Evolutionary conservation across 495 filamentous ascomycete genomes (phyloP).

Genomic region (Penicillium salamii): DNA sequence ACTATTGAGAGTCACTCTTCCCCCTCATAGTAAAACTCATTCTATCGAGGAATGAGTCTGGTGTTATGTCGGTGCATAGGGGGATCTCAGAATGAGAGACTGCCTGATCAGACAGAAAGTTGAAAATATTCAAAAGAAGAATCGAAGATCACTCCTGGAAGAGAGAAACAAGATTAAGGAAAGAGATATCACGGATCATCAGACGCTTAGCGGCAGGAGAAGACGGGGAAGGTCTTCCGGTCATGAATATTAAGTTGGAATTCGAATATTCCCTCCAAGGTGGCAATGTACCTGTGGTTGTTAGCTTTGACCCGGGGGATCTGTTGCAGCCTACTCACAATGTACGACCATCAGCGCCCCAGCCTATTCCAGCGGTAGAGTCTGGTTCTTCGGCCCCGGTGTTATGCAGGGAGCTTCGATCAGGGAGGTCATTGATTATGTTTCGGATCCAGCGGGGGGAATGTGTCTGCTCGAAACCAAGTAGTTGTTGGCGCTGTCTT

Average conservation of each 20-base stretch:
- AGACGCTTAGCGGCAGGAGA: slow-evolving; percentile 52
- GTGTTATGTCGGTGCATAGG: background rate
- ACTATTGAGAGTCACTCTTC: background rate
- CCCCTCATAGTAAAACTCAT: background rate
- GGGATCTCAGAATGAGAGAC: background rate
- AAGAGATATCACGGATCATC: slow-evolving; percentile 1
- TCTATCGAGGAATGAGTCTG: background rate
- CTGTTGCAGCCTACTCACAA: slow-evolving; percentile 54
- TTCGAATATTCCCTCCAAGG: slow-evolving; percentile 72
- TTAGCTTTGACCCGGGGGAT: slow-evolving; percentile 2
- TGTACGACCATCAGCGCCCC: slow-evolving; percentile 65
- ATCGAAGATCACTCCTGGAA: background rate
- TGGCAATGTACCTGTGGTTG: slow-evolving; percentile 62
- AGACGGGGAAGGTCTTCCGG: slow-evolving; percentile 62
- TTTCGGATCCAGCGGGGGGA: slow-evolving; percentile 44
- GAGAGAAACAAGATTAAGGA: background rate
- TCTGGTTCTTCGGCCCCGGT: slow-evolving; percentile 39
- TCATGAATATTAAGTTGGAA: slow-evolving; percentile 64
- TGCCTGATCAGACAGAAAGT: background rate
- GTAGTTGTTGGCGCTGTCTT: slow-evolving; percentile 32
- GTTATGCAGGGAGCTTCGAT: slow-evolving; percentile 30
- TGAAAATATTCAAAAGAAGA: background rate
- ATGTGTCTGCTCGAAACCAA: slow-evolving; percentile 35
- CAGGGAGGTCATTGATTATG: slow-evolving; percentile 41
- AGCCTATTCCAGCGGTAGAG: slow-evolving; percentile 64